Base-by-base conservation (phyloP, 192 early-diverging fungal species). In the Jimgerdemannia flammicorona region DNA sequence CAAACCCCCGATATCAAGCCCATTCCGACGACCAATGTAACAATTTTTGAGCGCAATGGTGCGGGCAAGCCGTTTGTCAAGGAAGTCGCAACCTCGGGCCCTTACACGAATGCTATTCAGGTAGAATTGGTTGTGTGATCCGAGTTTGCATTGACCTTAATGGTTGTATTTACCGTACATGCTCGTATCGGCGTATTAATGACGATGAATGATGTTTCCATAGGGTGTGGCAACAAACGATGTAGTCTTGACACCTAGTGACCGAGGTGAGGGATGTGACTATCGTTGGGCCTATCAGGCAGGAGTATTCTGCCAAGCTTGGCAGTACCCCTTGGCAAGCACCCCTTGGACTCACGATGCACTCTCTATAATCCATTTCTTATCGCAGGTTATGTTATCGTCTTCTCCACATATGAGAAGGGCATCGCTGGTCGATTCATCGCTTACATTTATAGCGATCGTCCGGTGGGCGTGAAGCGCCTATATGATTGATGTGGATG, bases 11-110 rank as follows among this genome's bases (percentile, higher is more conserved):
- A 88, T 7, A 85, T 72, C 2, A 84, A 88, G 7, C 83, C 88
- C 7, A 85, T 87, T 49, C 93, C 93, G 8, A 84, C 89, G 11
- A 85, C 86, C 64, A 93, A 92, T 76, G 83, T 94, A 18, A 89
- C 90, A 4, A 77, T 95, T 18, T 93, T 91, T 77, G 89, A 88
- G 71, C 74, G 84, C 42, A 78, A 82, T 70, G 8, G 40, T 17
- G 20, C 67, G n/a, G 40, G 20, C 67, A 20, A 68, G n/a, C 80
- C 85, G 40, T 82, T 87, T 44, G 88, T 87, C 10, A 74, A 80
- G 20, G 90, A 91, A 74, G 73, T 90, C 20, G 82, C 83, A 18
- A 86, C 83, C 11, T 87, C 90, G 4, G 90, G 90, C 8, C 81
- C 85, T 6, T 91, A 90, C 72, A 84, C 84, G 44, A 83, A 87